Base-by-base conservation (phyloP, 2,329 filamentous ascomycete species). In the Claviceps spartinae region DNA sequence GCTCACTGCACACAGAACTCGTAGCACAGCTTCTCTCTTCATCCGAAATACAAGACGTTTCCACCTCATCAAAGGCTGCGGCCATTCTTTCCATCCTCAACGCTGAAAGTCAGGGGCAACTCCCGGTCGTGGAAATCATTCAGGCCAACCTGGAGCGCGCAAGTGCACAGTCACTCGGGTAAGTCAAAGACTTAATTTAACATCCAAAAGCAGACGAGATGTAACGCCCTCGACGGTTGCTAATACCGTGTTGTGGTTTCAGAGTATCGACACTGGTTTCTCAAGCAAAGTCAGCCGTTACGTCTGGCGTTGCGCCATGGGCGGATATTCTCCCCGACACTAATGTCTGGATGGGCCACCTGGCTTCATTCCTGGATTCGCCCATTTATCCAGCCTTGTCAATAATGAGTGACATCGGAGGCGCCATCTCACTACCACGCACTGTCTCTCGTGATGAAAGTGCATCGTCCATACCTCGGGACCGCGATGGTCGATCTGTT, bases 331-430 rank as follows among this genome's bases (percentile, higher is more conserved):
- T 93, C 40, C 88, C 88, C 0, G 76, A 76, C 57, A 68, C 72
- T 0, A 68, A 75, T 2, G 67, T 78, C 9, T 96, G 90, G 89
- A 73, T 76, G 58, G 59, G 72, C 14, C 77, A 85, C 14, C 66
- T 95, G 75, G 56, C 56, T 1, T 62, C 61, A 16, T 64, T 88
- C 52, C 66, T 86, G 5, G 64, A 72, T 34, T 62, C 67, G 1
- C 59, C 69, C 1, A 76, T 82, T 2, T 78, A 79, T 54, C 72
- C 78, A 5, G 82, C 87, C 0, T 67, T 95, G 3, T 80, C 87
- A 0, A 78, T 95, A 4, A 87, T 84, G 2, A 90, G 82, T 61
- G 76, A 75, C 24, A 71, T 95, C 6, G 81, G 79, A 0, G 88
- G 88, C 3, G 79, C 80, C 1, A 77, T 86, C 5, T 82, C 85